Evolutionary conservation across 2,329 filamentous ascomycete species (phyloP), one percentile per base, ranked within the genome.

Genomic region (Botrytis pseudocinerea): DNA sequence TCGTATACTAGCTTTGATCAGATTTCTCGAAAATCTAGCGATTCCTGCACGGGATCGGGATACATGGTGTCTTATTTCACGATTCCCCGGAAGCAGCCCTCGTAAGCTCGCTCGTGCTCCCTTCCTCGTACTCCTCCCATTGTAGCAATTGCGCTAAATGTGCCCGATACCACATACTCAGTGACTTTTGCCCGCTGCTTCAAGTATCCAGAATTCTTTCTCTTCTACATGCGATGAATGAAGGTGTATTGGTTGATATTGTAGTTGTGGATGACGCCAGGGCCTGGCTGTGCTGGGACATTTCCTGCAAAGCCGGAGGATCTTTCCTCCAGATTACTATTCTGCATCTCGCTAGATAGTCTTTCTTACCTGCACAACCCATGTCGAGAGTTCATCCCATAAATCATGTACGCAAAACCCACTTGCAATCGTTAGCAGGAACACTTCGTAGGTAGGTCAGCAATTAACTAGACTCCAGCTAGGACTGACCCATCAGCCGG

Each of bases 91-190:
- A 68, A 4, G 63, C 28, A 65, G 35, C 42, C n/a, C n/a, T 68
- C 16, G 48, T 57, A 42, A 51, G 48, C 48, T 68, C 48, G 18
- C 44, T 72, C 62, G 42, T 60, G 48, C 48, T 66, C 54, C 38
- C n/a, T 20, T 22, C 61, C 60, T 68, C 51, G 40, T 51, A 72
- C 62, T 42, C 20, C 40, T 42, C 32, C 32, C 44, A 48, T 60
- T 69, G 40, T 72, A 61, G 70, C 40, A 69, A 44, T 69, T 28
- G 46, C 51, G 51, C 51, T 44, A 46, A 59, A 69, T 59, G n/a
- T 68, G 38, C 35, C 65, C 35, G 48, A 32, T 57, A 42, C 48
- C 51, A 18, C 65, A 22, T 57, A 16, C 25, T 32, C 1, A 20
- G 28, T 57, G 48, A 57, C 57, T 42, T 32, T 38, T 69, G 48